Evolutionary conservation across 1,284 basidiomycete genomes (phyloP).

Genomic region (Moniliella sp.): DNA sequence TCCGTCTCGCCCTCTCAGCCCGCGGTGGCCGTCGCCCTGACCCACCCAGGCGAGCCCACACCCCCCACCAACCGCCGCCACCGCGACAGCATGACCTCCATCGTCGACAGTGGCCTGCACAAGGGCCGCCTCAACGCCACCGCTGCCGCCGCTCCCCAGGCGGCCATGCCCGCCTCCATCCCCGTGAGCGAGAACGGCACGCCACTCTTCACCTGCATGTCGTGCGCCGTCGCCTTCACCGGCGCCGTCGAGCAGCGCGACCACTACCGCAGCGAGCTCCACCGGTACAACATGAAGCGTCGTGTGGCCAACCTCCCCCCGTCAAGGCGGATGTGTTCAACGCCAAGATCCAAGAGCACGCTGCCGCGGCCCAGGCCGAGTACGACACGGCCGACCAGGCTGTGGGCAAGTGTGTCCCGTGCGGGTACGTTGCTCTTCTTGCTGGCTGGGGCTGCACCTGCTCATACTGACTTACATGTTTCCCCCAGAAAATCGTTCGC

Average conservation of each 20-base stretch:
- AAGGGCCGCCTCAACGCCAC: too few relatives aligned
- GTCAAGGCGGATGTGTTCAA: conserved; percentile 61
- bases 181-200: conserved; percentile 9
- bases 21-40: too few relatives aligned
- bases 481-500: conserved; percentile 61
- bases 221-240: conserved; percentile 71
- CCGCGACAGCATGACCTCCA: too few relatives aligned
- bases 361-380: conserved; percentile 2
- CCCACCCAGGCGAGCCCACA: too few relatives aligned
- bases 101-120: too few relatives aligned
- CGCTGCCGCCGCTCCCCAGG: too few relatives aligned
- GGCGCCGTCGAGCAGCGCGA: conserved; percentile 64
- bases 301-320: conserved; percentile 69
- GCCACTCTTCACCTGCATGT: conserved; percentile 51
- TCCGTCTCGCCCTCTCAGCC: too few relatives aligned
- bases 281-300: conserved; percentile 94
- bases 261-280: conserved; percentile 83
- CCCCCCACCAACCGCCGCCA: too few relatives aligned
- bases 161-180: too few relatives aligned
- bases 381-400: conserved; percentile 39
- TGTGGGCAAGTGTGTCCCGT: conserved; percentile 46
- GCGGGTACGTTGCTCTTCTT: conserved; percentile 45
- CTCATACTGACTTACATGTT: neutral
- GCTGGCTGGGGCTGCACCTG: neutral
- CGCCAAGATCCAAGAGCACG: conserved; percentile 55